These are phyloP conservation scores for Sarocladium oryzae DNA, from an alignment of 2,329 filamentous ascomycete species.

Conservation along the genomic window DNA sequence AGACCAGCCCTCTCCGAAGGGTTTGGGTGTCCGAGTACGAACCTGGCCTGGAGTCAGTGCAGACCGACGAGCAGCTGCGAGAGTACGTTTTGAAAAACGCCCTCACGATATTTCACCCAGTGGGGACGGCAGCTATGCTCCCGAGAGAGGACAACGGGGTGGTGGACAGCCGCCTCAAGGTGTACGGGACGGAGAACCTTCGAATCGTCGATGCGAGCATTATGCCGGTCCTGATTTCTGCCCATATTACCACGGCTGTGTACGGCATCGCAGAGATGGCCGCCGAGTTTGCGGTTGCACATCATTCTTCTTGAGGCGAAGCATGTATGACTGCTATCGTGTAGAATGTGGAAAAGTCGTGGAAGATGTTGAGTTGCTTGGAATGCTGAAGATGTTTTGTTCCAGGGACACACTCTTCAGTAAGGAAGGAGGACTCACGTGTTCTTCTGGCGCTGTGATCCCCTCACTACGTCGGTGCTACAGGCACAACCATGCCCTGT, in stretches of 20 bases:
- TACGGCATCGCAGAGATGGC: conserved; percentile 14
- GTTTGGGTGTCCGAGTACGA: neutral
- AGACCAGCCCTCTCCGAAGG: conserved; percentile 29
- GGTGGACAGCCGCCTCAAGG: conserved; percentile 12
- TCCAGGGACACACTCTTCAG: no score
- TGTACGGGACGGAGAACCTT: conserved; percentile 13
- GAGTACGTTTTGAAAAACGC: conserved; percentile 26
- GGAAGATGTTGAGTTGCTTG: no score
- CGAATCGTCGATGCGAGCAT: conserved; percentile 14
- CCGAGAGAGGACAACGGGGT: conserved; percentile 32
- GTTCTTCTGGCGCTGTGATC: no score
- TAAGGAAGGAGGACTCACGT: no score
- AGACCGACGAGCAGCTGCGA: conserved; percentile 25
- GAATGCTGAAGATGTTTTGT: no score
- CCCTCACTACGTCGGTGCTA: no score
- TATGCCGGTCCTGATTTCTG: conserved; percentile 13
- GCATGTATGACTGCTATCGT: no score
- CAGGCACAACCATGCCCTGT: no score
- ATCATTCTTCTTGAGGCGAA: neutral
- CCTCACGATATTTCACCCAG: conserved; percentile 37
- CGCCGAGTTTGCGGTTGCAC: conserved; percentile 5
- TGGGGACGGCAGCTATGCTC: conserved; percentile 43
- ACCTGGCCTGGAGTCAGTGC: conserved; percentile 22
- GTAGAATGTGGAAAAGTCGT: no score
- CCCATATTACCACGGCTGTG: conserved; percentile 12